A percentile compares a stretch with the other conserved stretches of the same genome.
phyloP scores from a whole-genome alignment of 257 asterid species.

The Catharanthus roseus region DNA sequence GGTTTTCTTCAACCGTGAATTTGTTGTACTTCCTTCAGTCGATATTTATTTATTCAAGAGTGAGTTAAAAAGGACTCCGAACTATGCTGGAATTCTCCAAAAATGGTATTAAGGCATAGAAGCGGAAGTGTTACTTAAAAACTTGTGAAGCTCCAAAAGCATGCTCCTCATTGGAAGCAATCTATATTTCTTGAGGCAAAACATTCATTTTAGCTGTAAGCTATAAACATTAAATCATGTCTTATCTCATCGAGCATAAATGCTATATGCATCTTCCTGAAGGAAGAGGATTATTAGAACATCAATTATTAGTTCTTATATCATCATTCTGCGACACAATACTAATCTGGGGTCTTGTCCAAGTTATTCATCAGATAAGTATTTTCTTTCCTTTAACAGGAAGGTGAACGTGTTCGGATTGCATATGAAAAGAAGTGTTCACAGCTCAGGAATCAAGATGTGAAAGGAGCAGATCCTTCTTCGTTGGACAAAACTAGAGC shows the following conservation, averaged over 20 bases:
- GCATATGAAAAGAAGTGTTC: conserved; percentile 82
- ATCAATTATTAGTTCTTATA: neutral
- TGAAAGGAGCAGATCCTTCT: conserved; percentile 65
- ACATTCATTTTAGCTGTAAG: neutral
- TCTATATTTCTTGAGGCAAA: neutral
- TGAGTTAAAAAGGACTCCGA: neutral
- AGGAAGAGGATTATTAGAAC: neutral
- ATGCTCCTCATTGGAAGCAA: neutral
- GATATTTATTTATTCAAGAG: too few species aligned
- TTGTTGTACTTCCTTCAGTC: too few species aligned
- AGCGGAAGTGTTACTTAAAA: neutral
- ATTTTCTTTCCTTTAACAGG: conserved; percentile 34
- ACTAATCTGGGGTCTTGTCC: neutral
- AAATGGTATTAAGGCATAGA: neutral
- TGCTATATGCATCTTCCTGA: neutral
- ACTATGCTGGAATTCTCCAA: neutral
- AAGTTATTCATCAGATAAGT: neutral
- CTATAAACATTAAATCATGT: neutral
- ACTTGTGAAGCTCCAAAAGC: neutral
- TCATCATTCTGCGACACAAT: neutral
- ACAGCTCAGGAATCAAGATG: conserved; percentile 71
- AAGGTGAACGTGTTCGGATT: conserved; percentile 71
- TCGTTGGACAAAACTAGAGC: conserved; percentile 62
- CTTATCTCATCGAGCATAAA: neutral
- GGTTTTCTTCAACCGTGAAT: too few species aligned